A percentile compares a stretch with the other conserved stretches of the same genome.
Conservation (phyloP, 1,284 basidiomycete species). For the Pseudozyma hubeiensis region DNA sequence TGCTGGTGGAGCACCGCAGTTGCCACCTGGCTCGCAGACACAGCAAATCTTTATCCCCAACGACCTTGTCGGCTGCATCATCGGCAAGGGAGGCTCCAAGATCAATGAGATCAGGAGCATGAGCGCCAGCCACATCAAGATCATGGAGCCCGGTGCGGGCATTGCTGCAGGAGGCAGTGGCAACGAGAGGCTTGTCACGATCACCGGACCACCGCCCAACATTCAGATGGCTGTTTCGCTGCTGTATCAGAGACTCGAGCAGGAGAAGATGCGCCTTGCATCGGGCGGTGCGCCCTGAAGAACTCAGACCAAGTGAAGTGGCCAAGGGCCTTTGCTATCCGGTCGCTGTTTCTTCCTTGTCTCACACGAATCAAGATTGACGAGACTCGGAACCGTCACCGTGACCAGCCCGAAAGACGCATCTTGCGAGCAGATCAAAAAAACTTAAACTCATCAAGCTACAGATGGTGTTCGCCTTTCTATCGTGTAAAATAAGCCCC, state of each 20-base stretch:
- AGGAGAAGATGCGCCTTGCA: slow-evolving; percentile 65
- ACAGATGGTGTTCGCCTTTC: background rate
- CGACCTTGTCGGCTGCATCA: slow-evolving; percentile 96
- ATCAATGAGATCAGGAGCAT: slow-evolving; percentile 98
- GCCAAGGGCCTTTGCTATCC: background rate
- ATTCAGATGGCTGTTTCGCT: slow-evolving; percentile 97
- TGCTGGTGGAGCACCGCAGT: slow-evolving; percentile 69
- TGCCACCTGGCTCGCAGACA: slow-evolving; percentile 78
- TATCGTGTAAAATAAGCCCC: slow-evolving; percentile 11
- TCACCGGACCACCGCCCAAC: slow-evolving; percentile 82
- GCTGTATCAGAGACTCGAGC: slow-evolving; percentile 78
- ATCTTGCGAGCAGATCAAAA: too few species aligned
- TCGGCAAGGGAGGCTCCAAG: slow-evolving; percentile 97
- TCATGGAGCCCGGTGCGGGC: slow-evolving; percentile 84
- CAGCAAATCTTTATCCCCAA: slow-evolving; percentile 99
- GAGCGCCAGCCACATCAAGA: slow-evolving; percentile 95
- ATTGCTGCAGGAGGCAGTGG: slow-evolving; percentile 69
- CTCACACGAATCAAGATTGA: too few species aligned
- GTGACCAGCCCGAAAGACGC: background rate
- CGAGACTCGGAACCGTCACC: background rate
- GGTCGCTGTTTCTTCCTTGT: too few species aligned
- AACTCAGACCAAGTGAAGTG: background rate
- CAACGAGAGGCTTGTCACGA: slow-evolving; percentile 70
- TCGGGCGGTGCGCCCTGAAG: slow-evolving; percentile 38
- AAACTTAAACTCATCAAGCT: too few species aligned